phyloP scores from a whole-genome alignment of 2,329 filamentous ascomycete genomes.

The Colletotrichum viniferum region DNA sequence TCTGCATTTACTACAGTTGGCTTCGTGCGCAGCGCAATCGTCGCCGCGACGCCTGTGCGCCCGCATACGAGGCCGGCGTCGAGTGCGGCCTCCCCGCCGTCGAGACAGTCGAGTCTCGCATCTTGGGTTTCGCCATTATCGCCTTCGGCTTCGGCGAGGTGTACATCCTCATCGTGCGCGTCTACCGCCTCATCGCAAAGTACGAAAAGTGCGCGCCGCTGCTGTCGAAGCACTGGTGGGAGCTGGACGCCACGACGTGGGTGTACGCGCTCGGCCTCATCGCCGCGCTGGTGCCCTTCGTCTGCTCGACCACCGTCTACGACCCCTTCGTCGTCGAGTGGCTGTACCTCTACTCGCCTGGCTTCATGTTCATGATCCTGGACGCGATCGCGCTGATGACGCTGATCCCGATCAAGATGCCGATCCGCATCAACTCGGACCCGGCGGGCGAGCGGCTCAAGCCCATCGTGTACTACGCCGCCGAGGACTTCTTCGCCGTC shows the following conservation, averaged over 20 bases:
- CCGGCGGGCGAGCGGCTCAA: slow-evolving; percentile 10
- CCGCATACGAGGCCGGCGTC: slow-evolving; percentile 7
- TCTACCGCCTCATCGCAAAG: slow-evolving; percentile 15
- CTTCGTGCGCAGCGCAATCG: slow-evolving; percentile 13
- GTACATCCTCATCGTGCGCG: slow-evolving; percentile 18
- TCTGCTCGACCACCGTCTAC: slow-evolving; percentile 16
- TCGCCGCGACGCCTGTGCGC: background rate
- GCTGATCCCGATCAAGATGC: slow-evolving; percentile 13
- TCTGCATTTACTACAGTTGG: slow-evolving; percentile 20
- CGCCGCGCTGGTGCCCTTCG: slow-evolving; percentile 12
- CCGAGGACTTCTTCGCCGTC: slow-evolving; percentile 20
- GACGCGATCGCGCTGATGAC: slow-evolving; percentile 16
- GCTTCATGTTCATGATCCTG: slow-evolving; percentile 20
- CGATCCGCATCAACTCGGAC: slow-evolving; percentile 20
- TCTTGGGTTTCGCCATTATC: slow-evolving; percentile 16
- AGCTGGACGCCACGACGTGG: slow-evolving; percentile 19
- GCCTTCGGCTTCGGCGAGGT: slow-evolving; percentile 17
- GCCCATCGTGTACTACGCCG: slow-evolving; percentile 19
- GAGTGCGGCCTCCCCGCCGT: slow-evolving; percentile 1
- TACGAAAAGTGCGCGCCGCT: slow-evolving; percentile 12
- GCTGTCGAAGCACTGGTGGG: slow-evolving; percentile 13
- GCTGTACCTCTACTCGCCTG: slow-evolving; percentile 17
- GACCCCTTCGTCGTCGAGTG: slow-evolving; percentile 14
- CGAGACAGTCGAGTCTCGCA: slow-evolving; percentile 12
- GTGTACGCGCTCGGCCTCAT: slow-evolving; percentile 17